These are phyloP conservation scores for Martiniozyma asiatica DNA, from an alignment of 1,139 yeast species.

Conservation along the genomic window DNA sequence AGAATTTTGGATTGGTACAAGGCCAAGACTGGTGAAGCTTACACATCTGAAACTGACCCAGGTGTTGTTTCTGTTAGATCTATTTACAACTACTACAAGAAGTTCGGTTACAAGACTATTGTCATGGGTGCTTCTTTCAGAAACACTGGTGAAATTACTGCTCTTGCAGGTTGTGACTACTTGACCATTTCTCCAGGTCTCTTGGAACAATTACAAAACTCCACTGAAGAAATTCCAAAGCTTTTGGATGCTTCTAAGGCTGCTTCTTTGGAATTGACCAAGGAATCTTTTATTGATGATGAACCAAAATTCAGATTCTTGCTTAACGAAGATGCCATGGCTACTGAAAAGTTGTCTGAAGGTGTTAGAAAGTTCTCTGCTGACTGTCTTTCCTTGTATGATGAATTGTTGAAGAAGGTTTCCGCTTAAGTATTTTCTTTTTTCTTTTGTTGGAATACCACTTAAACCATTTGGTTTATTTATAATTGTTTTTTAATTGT, in stretches of 20 bases:
- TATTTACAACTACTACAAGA: slow-evolving; percentile 96
- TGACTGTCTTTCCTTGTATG: slow-evolving; percentile 79
- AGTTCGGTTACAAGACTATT: slow-evolving; percentile 89
- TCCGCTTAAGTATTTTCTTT: slow-evolving; percentile 23
- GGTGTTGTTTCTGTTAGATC: slow-evolving; percentile 86
- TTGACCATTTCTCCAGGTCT: slow-evolving; percentile 91
- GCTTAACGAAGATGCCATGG: slow-evolving; percentile 95
- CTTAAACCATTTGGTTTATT: background rate
- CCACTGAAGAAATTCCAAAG: slow-evolving; percentile 68
- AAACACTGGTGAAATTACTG: slow-evolving; percentile 92
- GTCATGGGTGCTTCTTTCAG: slow-evolving; percentile 99
- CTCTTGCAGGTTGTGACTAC: slow-evolving; percentile 94
- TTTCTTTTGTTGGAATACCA: too few species aligned
- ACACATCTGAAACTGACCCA: slow-evolving; percentile 76
- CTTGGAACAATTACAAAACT: slow-evolving; percentile 79
- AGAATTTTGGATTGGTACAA: slow-evolving; percentile 99
- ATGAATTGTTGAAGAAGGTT: slow-evolving; percentile 65
- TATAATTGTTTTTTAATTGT: background rate
- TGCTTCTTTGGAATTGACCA: slow-evolving; percentile 40
- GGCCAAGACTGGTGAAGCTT: slow-evolving; percentile 83
- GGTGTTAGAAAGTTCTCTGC: slow-evolving; percentile 97
- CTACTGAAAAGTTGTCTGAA: slow-evolving; percentile 93
- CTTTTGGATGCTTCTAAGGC: slow-evolving; percentile 55
- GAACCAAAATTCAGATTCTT: slow-evolving; percentile 86
- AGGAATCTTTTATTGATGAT: slow-evolving; percentile 72